phyloP scores from a whole-genome alignment of 2,329 filamentous ascomycete genomes.

The Pseudofabraea citricarpa region DNA sequence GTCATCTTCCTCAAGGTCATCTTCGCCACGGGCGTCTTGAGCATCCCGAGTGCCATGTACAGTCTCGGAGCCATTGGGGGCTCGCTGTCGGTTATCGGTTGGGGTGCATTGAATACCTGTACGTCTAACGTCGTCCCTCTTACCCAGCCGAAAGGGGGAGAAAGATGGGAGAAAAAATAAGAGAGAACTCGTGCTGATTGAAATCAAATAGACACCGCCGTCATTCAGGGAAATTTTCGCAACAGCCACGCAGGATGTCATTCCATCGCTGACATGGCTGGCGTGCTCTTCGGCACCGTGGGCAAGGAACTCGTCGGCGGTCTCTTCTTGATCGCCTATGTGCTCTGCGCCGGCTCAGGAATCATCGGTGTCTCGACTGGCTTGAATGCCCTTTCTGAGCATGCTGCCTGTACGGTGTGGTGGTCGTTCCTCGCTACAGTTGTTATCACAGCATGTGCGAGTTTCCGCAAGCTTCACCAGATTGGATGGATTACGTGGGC shows the following conservation, averaged over 20 bases:
- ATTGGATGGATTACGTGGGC: conserved; percentile 59
- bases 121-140: not conserved
- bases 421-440: conserved; percentile 49
- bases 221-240: conserved; percentile 47
- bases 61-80: conserved; percentile 38
- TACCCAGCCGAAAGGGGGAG: too few species aligned
- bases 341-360: conserved; percentile 51
- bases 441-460: conserved; percentile 43
- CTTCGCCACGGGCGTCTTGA: conserved; percentile 38
- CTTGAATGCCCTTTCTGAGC: conserved; percentile 53
- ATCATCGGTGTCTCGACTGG: conserved; percentile 55
- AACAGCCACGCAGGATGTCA: conserved; percentile 46
- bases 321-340: conserved; percentile 53
- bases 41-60: conserved; percentile 37
- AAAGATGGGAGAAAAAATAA: too few species aligned
- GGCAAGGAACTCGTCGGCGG: conserved; percentile 48
- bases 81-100: conserved; percentile 37
- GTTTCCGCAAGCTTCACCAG: conserved; percentile 53
- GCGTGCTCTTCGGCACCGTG: conserved; percentile 46
- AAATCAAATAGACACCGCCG: conserved; percentile 30
- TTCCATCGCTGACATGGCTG: conserved; percentile 52
- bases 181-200: not conserved
- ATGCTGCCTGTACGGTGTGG: conserved; percentile 54
- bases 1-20: conserved; percentile 41
- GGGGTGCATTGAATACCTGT: conserved; percentile 29